Evolutionary conservation across 106 monocot genomes (phyloP), one percentile per base, ranked within the genome.

Genomic region (Agapanthus africanus): DNA sequence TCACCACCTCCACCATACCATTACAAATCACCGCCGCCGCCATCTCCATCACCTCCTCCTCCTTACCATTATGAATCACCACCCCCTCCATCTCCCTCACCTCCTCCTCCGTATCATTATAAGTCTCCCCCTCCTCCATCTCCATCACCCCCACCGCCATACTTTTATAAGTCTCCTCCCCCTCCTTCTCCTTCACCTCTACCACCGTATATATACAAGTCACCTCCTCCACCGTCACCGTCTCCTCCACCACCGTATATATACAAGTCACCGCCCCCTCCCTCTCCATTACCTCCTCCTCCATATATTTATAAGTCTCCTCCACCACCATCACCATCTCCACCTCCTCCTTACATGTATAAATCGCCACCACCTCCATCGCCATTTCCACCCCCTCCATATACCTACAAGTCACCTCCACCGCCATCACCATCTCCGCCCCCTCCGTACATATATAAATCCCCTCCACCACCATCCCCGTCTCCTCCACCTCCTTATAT

Each of bases 41-140:
- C 56, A 57, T 57, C 25, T 27, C 56, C 56, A 57, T 57, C 56
- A 11, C 25, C 56, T 57, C 56, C 56, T 46, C 46, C 46, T 14
- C 46, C 46, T 14, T 46, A 46, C 19, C 46, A 46, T 4, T 46
- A 46, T 19, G 19, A 46, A 19, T 46, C 46, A 14, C 46, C 46
- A 4, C 46, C 46, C 19, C 46, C 46, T 46, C 46, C 46, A 14
- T 46, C 46, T 4, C 46, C 46, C 11, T 46, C 46, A 4, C 46
- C 46, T 1, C 46, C 46, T 19, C 46, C 46, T 14, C 46, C 46
- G 1, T 46, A 46, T 46, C 46, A 46, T 19, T 46, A 46, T 46
- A 46, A 46, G 46, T 46, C 46, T 11, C 46, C 46, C 19, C 46
- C 46, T 14, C 46, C 46, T 46, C 46, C 46, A 14, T 46, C 46